Evolutionary conservation across 805 yeast genomes (phyloP).

Genomic region (Cyberlindnera galapagoensis): DNA sequence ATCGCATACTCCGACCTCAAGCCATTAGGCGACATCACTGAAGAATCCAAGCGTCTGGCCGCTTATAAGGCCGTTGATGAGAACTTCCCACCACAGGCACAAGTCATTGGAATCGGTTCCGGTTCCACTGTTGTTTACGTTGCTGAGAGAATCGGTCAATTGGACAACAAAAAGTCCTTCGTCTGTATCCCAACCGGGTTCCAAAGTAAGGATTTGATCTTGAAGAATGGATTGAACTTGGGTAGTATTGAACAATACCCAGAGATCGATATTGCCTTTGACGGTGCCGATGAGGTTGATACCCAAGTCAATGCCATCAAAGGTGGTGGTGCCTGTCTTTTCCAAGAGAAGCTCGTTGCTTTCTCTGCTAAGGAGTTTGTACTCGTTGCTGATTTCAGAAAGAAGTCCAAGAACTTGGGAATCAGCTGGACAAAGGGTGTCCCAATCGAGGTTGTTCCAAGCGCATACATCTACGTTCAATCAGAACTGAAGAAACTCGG

Average conservation of each 20-base stretch:
- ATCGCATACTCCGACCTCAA: conserved; percentile 22
- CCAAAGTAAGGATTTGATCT: conserved; percentile 82
- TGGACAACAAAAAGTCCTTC: conserved; percentile 44
- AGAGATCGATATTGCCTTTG: conserved; percentile 85
- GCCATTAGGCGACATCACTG: conserved; percentile 41
- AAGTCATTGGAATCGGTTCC: conserved; percentile 88
- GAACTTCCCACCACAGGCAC: conserved; percentile 60
- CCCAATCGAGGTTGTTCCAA: conserved; percentile 93
- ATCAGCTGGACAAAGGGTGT: conserved; percentile 82
- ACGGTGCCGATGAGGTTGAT: conserved; percentile 98
- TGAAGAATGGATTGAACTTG: conserved; percentile 69
- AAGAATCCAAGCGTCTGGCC: conserved; percentile 81
- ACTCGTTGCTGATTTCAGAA: conserved; percentile 89
- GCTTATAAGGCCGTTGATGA: conserved; percentile 93
- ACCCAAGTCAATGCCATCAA: conserved; percentile 74
- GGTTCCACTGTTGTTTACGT: conserved; percentile 97
- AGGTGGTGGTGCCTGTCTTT: conserved; percentile 98
- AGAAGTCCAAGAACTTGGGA: conserved; percentile 71
- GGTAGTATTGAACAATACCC: conserved; percentile 84
- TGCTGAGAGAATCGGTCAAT: conserved; percentile 86
- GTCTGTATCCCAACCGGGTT: conserved; percentile 95
- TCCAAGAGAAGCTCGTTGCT: conserved; percentile 95
- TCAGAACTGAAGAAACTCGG: conserved; percentile 58
- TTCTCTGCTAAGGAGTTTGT: conserved; percentile 68
- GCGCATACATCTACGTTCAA: conserved; percentile 71